Evolutionary conservation across 2,329 filamentous ascomycete genomes (phyloP).

Genomic region (Phialophora verrucosa): DNA sequence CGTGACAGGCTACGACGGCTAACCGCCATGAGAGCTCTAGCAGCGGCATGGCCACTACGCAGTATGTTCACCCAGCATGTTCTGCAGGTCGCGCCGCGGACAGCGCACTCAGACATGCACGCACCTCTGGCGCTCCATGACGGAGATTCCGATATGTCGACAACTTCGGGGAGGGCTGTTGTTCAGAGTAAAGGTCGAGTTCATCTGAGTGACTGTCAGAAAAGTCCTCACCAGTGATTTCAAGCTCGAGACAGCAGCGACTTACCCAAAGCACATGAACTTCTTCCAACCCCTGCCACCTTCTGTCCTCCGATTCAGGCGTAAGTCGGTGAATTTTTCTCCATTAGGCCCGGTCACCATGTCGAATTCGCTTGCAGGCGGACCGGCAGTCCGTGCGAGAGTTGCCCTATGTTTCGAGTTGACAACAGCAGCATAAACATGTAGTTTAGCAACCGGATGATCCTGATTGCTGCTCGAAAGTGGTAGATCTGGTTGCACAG

Average conservation of each 20-base stretch:
- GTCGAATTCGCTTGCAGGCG: constrained; percentile 25
- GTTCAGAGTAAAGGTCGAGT: background rate
- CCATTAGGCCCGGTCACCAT: constrained; percentile 28
- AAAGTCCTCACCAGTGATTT: background rate
- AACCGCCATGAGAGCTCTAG: background rate
- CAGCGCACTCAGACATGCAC: background rate
- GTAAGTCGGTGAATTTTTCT: constrained; percentile 31
- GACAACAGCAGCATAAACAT: constrained; percentile 29
- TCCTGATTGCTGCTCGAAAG: constrained; percentile 21
- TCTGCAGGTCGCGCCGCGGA: background rate
- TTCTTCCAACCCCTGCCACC: constrained; percentile 23
- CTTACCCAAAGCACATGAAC: constrained; percentile 30
- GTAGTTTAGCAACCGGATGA: constrained; percentile 29
- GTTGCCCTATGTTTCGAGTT: constrained; percentile 25
- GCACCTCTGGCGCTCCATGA: background rate
- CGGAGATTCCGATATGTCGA: background rate
- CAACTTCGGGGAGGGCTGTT: background rate
- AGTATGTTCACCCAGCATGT: background rate
- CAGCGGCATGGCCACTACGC: background rate
- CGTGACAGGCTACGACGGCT: background rate
- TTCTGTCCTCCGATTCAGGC: constrained; percentile 28
- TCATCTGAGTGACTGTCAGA: constrained; percentile 9
- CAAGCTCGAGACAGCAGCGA: background rate
- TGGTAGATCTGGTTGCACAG: constrained; percentile 27
- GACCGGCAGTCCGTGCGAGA: constrained; percentile 10